phyloP scores from a whole-genome alignment of 495 filamentous ascomycete species.

The Peziza echinospora region DNA sequence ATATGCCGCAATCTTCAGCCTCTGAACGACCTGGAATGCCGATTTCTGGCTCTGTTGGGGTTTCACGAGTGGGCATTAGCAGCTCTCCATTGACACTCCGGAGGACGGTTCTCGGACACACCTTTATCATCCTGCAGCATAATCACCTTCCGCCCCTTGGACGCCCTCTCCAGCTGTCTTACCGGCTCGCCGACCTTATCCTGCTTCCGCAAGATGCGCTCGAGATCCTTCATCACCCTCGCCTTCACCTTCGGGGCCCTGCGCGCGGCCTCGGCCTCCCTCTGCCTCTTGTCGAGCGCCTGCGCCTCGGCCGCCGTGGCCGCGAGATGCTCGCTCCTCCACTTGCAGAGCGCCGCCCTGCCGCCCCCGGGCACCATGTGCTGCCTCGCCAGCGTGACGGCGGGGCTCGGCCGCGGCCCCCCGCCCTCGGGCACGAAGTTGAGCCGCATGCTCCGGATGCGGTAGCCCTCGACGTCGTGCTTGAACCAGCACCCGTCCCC shows the following conservation, averaged over 20 bases:
- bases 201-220: neutral
- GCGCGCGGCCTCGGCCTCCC: no score
- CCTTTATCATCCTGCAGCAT: no score
- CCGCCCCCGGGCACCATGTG: neutral
- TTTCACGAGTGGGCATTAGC: no score
- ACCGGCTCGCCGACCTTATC: neutral
- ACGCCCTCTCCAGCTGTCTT: neutral
- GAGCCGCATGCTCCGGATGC: neutral
- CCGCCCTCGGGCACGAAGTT: neutral
- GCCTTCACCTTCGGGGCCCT: no score
- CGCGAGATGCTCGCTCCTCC: no score
- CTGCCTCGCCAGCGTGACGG: neutral
- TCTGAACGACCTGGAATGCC: neutral
- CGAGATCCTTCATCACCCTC: no score
- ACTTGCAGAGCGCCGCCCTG: neutral
- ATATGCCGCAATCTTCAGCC: neutral
- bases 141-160: neutral
- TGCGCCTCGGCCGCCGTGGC: no score
- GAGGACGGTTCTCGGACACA: no score
- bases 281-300: no score
- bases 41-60: no score
- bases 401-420: neutral
- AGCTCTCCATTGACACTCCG: no score
- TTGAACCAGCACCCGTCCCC: neutral
- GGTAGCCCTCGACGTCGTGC: neutral